Evolutionary conservation across 305 asterid genomes (phyloP).

Genomic region (Rubia peregrina): DNA sequence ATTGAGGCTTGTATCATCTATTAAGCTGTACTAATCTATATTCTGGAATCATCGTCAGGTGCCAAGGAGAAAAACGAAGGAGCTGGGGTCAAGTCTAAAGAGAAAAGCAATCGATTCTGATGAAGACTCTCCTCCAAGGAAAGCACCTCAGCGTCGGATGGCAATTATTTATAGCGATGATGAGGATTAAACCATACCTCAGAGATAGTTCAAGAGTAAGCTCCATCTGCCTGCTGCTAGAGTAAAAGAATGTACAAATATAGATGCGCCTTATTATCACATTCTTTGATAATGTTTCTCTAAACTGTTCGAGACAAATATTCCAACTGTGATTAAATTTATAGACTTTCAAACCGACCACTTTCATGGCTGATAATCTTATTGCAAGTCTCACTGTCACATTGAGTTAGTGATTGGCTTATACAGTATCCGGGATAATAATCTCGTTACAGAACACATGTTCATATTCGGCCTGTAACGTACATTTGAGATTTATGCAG

Average conservation of each 20-base stretch:
- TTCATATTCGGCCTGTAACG: background rate
- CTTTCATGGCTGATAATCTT: background rate
- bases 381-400: background rate
- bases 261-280: background rate
- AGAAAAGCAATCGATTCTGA: constrained; percentile 87
- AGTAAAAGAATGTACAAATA: background rate
- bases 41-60: constrained; percentile 38
- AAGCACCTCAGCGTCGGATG: constrained; percentile 78
- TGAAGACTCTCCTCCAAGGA: constrained; percentile 88
- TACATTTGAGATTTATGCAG: constrained; percentile 11
- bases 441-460: background rate
- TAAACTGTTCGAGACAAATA: background rate
- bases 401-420: background rate
- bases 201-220: constrained; percentile 13
- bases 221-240: background rate
- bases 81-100: constrained; percentile 50
- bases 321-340: background rate
- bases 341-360: background rate
- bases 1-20: background rate
- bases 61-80: constrained; percentile 62
- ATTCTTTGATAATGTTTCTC: constrained; percentile 1
- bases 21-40: constrained; percentile 5
- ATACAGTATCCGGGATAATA: background rate
- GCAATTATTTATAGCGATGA: constrained; percentile 85
- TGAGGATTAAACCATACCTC: constrained; percentile 44